These are phyloP conservation scores for Coffea eugenioides DNA, from an alignment of 257 asterid genomes.

Conservation along the genomic window DNA sequence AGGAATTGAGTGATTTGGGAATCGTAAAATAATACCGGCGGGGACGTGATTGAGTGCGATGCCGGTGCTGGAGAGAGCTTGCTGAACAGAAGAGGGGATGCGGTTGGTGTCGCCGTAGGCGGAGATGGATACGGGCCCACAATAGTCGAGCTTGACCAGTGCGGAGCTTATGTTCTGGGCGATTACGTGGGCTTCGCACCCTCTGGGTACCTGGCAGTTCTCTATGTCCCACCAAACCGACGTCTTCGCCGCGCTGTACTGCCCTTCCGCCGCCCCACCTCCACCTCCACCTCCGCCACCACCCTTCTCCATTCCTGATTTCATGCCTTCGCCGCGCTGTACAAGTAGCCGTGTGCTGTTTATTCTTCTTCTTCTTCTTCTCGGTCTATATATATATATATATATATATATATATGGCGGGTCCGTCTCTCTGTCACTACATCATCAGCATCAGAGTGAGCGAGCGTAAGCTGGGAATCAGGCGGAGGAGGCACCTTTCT, in stretches of 20 bases:
- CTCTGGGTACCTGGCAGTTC: constrained; percentile 68
- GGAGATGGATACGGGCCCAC: constrained; percentile 76
- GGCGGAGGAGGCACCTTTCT: too few relatives aligned
- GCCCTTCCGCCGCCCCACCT: constrained; percentile 43
- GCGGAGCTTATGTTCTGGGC: constrained; percentile 80
- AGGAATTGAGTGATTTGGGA: too few relatives aligned
- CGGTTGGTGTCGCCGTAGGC: constrained; percentile 72
- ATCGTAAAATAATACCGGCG: constrained; percentile 40
- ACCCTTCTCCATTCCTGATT: not conserved
- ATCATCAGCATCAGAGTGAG: too few relatives aligned
- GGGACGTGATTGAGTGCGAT: constrained; percentile 78
- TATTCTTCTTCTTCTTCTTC: too few relatives aligned
- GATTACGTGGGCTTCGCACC: constrained; percentile 56
- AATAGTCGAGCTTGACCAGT: constrained; percentile 52
- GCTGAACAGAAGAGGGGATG: constrained; percentile 52
- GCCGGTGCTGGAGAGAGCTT: constrained; percentile 73
- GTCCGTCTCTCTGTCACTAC: too few relatives aligned
- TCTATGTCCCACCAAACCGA: constrained; percentile 96
- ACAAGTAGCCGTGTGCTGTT: too few relatives aligned
- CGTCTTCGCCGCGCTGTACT: constrained; percentile 55
- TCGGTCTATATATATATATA: too few relatives aligned
- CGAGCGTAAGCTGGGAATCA: too few relatives aligned
- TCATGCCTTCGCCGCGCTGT: too few relatives aligned
- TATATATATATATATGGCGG: too few relatives aligned
- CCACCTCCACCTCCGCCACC: constrained; percentile 2